Evolutionary conservation across 129 eudicot genomes (phyloP), one percentile per base, ranked within the genome.

Genomic region (Ambrosia trifida): DNA sequence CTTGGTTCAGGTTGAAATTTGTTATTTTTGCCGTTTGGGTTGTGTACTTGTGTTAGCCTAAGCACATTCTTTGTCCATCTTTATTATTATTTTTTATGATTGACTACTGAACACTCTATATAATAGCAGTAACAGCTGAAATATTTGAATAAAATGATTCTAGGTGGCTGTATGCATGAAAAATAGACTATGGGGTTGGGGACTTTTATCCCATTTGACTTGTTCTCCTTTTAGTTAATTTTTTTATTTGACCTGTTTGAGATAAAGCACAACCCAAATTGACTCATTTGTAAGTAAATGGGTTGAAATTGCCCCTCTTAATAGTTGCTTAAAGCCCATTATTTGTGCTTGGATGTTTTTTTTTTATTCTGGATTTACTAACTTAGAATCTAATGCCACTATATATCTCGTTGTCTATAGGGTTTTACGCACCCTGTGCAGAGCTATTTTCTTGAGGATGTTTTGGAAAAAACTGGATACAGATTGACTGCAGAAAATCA

Each of bases 361-460:
- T 61, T 61, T 61, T 33, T 30, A 8, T 1, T 60, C 66, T 60
- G 44, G 14, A 31, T 60, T 33, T 60, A 60, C 44, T n/a, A 31
- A 60, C 66, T n/a, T 62, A 36, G 68, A 62, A 16, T 14, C 45
- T 62, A 46, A 62, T 62, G 47, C 30, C 31, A 36, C 14, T 51
- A 49, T 18, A 63, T 75, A 43, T 74, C 46, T 33, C 51, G 46
- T 63, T 61, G 36, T 16, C 16, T 50, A 46, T 70, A 95, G 99
- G 99, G 99, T 45, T 90, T 95, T 66, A 95, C 97, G 5, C 87
- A 90, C 74, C 97, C 97, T 1, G 97, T 95, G 45, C 88, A 19
- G 52, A 71, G 87, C 68, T 86, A 84, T 84, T 95, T 90, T 79
- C 85, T 95, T 54, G 99, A 90, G 84, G 79, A 80, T 78, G 72